Evolutionary conservation across 495 filamentous ascomycete species (phyloP).

Genomic region (Xylaria castorea): DNA sequence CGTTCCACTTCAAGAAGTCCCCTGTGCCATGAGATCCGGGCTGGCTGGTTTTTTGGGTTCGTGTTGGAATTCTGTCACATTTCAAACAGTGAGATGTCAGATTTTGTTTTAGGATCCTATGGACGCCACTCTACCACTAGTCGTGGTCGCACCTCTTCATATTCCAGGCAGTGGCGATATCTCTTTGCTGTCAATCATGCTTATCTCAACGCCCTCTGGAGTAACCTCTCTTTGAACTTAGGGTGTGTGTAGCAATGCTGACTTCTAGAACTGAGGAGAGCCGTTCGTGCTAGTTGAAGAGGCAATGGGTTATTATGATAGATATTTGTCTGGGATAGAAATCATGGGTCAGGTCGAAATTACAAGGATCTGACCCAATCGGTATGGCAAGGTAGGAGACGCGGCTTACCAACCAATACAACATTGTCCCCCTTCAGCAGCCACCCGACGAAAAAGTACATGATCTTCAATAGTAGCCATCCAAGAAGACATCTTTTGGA

Average conservation of each 20-base stretch:
- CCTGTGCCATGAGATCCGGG: slow-evolving; percentile 26
- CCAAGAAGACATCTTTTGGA: slow-evolving; percentile 5
- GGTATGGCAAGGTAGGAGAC: slow-evolving; percentile 21
- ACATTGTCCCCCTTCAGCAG: slow-evolving; percentile 23
- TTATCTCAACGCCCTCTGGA: not conserved
- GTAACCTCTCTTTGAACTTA: slow-evolving; percentile 1
- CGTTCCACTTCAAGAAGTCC: slow-evolving; percentile 58
- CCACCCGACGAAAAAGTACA: slow-evolving; percentile 26
- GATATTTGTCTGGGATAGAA: not conserved
- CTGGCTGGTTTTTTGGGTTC: slow-evolving; percentile 26
- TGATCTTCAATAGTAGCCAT: slow-evolving; percentile 20
- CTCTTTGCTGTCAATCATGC: slow-evolving; percentile 6
- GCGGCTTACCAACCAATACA: slow-evolving; percentile 29
- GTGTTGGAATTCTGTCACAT: slow-evolving; percentile 26
- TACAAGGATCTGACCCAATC: slow-evolving; percentile 24
- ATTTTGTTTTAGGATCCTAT: slow-evolving; percentile 9
- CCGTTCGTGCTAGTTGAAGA: not conserved
- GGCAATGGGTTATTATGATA: slow-evolving; percentile 3
- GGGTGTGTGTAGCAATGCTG: slow-evolving; percentile 9
- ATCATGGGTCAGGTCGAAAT: slow-evolving; percentile 23
- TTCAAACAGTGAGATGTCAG: slow-evolving; percentile 27
- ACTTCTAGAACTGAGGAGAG: slow-evolving; percentile 6
- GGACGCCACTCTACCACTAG: not conserved
- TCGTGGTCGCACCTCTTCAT: slow-evolving; percentile 8
- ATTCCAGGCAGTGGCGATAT: not conserved